phyloP scores from a whole-genome alignment of 257 asterid genomes.

The Forsythia suspensa region DNA sequence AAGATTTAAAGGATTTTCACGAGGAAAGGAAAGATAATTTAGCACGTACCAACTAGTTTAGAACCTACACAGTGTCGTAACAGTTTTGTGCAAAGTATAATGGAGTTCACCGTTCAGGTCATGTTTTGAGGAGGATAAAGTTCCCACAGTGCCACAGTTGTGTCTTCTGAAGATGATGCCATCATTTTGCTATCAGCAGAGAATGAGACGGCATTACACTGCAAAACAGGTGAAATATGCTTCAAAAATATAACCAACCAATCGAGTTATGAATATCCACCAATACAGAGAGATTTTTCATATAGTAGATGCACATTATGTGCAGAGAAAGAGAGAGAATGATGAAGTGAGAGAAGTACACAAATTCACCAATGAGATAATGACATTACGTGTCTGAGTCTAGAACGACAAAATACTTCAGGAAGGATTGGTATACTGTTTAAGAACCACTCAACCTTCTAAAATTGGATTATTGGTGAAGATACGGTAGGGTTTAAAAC shows the following conservation, averaged over 20 bases:
- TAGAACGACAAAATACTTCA: no score
- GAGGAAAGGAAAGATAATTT: not conserved
- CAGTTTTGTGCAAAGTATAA: not conserved
- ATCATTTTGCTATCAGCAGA: slow-evolving; percentile 49
- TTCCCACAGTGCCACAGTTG: slow-evolving; percentile 89
- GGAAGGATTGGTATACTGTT: no score
- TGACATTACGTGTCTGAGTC: no score
- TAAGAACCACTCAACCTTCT: no score
- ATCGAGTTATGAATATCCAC: not conserved
- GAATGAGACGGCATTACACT: slow-evolving; percentile 80
- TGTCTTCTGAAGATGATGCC: slow-evolving; percentile 91
- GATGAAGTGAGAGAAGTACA: not conserved
- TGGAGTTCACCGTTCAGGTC: not conserved
- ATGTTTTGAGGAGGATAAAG: slow-evolving; percentile 65
- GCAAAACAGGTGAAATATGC: slow-evolving; percentile 18
- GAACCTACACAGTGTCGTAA: not conserved
- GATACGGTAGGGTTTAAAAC: no score
- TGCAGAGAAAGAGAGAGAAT: no score
- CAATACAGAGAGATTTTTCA: not conserved
- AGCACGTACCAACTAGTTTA: not conserved
- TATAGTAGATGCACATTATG: not conserved
- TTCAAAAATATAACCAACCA: not conserved
- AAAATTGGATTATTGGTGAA: no score
- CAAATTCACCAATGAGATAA: not conserved
- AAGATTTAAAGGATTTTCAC: not conserved